A percentile compares a stretch with the other conserved stretches of the same genome.
These are phyloP conservation scores for Sistotremastrum niveocremeum DNA, from an alignment of 768 basidiomycete species.

Conservation along the genomic window DNA sequence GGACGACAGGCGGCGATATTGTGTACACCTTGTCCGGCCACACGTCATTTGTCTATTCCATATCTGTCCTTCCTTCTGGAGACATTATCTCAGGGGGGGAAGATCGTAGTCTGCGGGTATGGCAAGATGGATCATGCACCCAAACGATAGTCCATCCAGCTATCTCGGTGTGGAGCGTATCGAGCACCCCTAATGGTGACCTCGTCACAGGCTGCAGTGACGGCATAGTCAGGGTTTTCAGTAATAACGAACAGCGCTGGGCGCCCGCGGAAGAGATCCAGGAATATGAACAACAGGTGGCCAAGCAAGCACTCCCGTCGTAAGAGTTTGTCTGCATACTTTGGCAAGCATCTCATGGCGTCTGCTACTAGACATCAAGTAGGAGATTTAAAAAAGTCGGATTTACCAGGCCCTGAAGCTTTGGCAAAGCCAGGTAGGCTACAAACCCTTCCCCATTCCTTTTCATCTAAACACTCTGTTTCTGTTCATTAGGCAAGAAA, in stretches of 20 bases:
- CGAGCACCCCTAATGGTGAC: constrained; percentile 79
- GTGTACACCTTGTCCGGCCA: constrained; percentile 81
- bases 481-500: constrained; percentile 54
- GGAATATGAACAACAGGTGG: constrained; percentile 61
- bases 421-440: constrained; percentile 53
- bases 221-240: constrained; percentile 77
- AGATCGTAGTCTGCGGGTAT: constrained; percentile 84
- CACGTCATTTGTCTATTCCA: constrained; percentile 91
- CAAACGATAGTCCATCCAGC: constrained; percentile 90
- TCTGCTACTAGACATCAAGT: constrained; percentile 45
- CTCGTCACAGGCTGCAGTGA: constrained; percentile 90
- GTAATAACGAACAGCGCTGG: constrained; percentile 56
- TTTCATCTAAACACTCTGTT: background rate
- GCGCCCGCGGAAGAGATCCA: constrained; percentile 51
- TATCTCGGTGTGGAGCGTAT: constrained; percentile 94
- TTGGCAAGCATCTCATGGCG: background rate
- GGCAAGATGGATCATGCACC: constrained; percentile 81
- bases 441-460: background rate
- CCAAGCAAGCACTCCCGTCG: constrained; percentile 65
- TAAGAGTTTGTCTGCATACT: constrained; percentile 9
- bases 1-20: constrained; percentile 72
- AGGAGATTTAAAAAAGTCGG: constrained; percentile 85
- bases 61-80: constrained; percentile 70
- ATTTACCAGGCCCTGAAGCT: constrained; percentile 79
- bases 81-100: constrained; percentile 86